Evolutionary conservation across 2,329 filamentous ascomycete genomes (phyloP).

Genomic region (Fusarium decemcellulare): DNA sequence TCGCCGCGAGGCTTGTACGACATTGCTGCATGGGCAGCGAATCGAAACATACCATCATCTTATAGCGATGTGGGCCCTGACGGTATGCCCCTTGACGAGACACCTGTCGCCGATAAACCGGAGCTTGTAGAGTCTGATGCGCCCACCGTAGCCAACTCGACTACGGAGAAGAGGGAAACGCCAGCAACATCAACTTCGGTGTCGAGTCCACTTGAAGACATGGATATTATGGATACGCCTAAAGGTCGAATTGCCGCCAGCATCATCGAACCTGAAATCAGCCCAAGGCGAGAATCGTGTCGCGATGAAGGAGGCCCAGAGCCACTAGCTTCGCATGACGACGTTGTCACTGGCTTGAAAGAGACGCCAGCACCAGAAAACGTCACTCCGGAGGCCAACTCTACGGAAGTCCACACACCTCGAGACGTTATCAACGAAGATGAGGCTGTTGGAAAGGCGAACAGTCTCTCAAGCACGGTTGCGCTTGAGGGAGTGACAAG

Average conservation of each 20-base stretch:
- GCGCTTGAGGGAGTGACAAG: conserved; percentile 4
- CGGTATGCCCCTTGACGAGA: conserved; percentile 40
- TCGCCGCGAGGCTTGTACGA: conserved; percentile 47
- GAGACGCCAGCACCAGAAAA: conserved; percentile 10
- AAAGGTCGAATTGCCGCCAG: conserved; percentile 1
- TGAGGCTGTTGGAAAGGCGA: not conserved
- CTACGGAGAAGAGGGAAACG: conserved; percentile 31
- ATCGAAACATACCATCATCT: conserved; percentile 55
- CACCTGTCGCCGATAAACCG: conserved; percentile 35
- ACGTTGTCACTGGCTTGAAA: not conserved
- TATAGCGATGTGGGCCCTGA: conserved; percentile 54
- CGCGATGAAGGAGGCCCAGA: not conserved
- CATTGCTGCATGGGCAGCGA: conserved; percentile 56
- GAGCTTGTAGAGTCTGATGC: conserved; percentile 29
- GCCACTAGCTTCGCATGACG: not conserved
- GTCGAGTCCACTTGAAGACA: conserved; percentile 22
- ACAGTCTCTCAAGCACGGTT: not conserved
- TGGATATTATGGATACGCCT: conserved; percentile 4
- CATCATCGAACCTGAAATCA: not conserved
- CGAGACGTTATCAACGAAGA: not conserved
- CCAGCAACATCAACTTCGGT: conserved; percentile 36
- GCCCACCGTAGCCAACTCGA: conserved; percentile 16
- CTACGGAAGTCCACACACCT: conserved; percentile 16
- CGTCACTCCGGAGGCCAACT: conserved; percentile 7
- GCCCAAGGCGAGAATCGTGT: not conserved